Conservation (phyloP, 2,329 filamentous ascomycete genomes). For the Thyridium curvatum region DNA sequence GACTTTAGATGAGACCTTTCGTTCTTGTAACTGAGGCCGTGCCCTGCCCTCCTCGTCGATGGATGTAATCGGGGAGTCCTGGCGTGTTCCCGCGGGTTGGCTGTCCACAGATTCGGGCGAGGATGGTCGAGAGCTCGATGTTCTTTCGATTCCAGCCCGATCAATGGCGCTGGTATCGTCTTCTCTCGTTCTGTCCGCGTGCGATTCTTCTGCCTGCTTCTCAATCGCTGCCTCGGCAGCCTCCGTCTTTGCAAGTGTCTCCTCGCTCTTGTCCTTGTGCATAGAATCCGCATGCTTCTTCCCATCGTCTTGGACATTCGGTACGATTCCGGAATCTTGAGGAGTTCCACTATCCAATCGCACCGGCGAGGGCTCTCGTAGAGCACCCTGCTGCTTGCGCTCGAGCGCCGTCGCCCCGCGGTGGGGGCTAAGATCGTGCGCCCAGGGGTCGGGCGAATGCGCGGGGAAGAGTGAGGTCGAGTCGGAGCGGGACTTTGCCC, state of each 20-base stretch:
- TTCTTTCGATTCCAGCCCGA: conserved; percentile 5
- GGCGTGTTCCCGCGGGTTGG: conserved; percentile 21
- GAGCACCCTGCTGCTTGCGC: not conserved
- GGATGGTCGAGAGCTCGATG: conserved; percentile 8
- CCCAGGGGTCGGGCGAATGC: conserved; percentile 36
- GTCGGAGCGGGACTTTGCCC: conserved; percentile 21
- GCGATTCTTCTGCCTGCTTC: not conserved
- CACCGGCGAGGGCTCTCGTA: too few species aligned
- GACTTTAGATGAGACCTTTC: conserved; percentile 35
- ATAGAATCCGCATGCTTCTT: not conserved
- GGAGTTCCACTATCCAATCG: too few species aligned
- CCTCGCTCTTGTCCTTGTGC: not conserved
- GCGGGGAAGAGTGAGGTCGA: conserved; percentile 21
- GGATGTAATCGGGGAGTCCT: conserved; percentile 38
- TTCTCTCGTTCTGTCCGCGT: not conserved
- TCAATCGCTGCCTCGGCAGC: not conserved
- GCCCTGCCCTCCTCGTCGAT: conserved; percentile 31
- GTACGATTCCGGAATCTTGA: too few species aligned
- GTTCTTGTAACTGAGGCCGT: conserved; percentile 13
- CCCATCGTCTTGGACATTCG: not conserved
- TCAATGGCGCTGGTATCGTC: not conserved
- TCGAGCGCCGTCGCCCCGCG: not conserved
- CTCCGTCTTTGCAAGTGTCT: too few species aligned
- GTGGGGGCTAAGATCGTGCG: conserved; percentile 21
- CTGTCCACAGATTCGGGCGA: conserved; percentile 18